Conservation (phyloP, 2,329 filamentous ascomycete species). For the Alternaria ethzedia region DNA sequence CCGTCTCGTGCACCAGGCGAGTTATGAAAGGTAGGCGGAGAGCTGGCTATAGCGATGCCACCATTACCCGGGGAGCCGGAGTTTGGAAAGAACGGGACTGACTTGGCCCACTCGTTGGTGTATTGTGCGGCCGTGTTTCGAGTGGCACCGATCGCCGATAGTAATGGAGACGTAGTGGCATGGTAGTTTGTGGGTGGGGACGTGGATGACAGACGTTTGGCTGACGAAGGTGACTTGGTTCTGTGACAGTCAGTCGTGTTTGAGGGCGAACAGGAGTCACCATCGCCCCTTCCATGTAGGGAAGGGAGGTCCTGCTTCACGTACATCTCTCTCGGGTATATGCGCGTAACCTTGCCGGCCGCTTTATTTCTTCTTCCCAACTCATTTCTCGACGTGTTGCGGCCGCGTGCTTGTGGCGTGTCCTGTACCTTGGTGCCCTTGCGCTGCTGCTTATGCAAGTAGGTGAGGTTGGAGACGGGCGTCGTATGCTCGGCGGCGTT, state of each 20-base stretch:
- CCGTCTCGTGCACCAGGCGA: conserved; percentile 41
- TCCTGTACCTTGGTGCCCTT: conserved; percentile 43
- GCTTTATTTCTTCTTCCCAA: conserved; percentile 50
- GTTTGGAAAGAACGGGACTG: conserved; percentile 50
- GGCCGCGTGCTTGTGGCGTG: conserved; percentile 43
- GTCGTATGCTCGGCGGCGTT: conserved; percentile 35
- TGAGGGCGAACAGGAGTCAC: conserved; percentile 4
- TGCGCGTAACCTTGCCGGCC: conserved; percentile 47
- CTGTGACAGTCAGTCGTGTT: conserved; percentile 27
- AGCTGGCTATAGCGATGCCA: conserved; percentile 54
- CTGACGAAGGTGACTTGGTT: conserved; percentile 47
- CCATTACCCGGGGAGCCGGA: conserved; percentile 48
- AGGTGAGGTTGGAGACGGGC: conserved; percentile 43
- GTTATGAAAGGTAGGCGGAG: conserved; percentile 50
- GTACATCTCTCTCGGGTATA: conserved; percentile 51
- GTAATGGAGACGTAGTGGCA: conserved; percentile 48
- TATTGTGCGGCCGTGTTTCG: conserved; percentile 46
- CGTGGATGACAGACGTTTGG: conserved; percentile 44
- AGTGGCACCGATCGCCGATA: conserved; percentile 48
- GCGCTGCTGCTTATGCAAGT: conserved; percentile 46
- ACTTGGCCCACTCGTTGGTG: conserved; percentile 57
- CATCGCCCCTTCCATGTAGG: background rate
- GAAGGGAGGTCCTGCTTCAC: conserved; percentile 9
- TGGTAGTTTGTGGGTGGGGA: conserved; percentile 44
- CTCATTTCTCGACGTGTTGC: conserved; percentile 50